A percentile compares a stretch with the other conserved stretches of the same genome.
Conservation (phyloP, 2,329 filamentous ascomycete species). For the Emergomyces africanus region DNA sequence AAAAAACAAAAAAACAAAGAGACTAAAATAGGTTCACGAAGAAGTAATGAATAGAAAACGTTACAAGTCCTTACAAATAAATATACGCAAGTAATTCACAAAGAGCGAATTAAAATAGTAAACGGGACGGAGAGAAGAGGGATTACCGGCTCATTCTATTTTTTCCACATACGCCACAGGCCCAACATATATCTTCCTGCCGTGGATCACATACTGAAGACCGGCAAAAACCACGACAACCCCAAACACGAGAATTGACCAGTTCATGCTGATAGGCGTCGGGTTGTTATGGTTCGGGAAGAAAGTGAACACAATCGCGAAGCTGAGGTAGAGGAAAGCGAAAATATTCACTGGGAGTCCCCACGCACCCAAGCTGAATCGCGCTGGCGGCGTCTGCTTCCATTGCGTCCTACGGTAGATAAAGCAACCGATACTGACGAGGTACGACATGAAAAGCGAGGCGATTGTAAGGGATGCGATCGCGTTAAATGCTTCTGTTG, state of each 20-base stretch:
- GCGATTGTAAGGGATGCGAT: constrained; percentile 27
- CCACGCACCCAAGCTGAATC: constrained; percentile 16
- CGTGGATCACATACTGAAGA: constrained; percentile 10
- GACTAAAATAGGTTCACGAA: background rate
- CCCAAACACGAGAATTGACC: constrained; percentile 23
- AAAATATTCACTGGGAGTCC: constrained; percentile 24
- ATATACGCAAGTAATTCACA: background rate
- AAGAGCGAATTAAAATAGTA: background rate
- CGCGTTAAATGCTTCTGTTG: constrained; percentile 27
- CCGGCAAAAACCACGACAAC: constrained; percentile 10
- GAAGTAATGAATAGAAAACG: background rate
- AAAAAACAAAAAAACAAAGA: background rate
- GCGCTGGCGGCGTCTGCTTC: constrained; percentile 3
- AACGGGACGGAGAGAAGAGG: background rate
- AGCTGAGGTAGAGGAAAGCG: constrained; percentile 22
- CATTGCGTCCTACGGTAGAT: constrained; percentile 14
- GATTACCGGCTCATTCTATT: background rate
- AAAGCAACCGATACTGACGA: constrained; percentile 25
- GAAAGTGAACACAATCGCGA: constrained; percentile 21
- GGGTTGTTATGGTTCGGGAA: constrained; percentile 23
- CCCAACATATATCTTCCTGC: constrained; percentile 10
- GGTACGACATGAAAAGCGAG: constrained; percentile 27
- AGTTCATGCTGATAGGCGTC: constrained; percentile 27
- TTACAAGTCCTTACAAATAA: background rate
- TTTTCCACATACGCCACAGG: constrained; percentile 9